These are phyloP conservation scores for Metarhizium robertsii DNA, from an alignment of 2,329 filamentous ascomycete genomes.

Conservation along the genomic window DNA sequence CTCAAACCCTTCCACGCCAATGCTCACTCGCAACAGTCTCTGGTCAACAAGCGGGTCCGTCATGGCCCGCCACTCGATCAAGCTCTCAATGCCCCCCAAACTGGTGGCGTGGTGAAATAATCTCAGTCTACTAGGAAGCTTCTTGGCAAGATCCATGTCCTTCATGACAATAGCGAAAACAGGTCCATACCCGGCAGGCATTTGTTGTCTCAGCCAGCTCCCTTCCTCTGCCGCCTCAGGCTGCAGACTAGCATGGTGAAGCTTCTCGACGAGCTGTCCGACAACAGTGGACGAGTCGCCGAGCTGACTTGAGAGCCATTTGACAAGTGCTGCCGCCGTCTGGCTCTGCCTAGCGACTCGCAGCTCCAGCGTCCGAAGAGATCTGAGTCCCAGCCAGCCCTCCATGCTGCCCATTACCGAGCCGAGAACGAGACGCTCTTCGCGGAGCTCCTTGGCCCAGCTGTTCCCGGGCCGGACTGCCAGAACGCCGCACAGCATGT, in stretches of 20 bases:
- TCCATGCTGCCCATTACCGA: constrained; percentile 83
- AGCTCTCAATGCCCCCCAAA: constrained; percentile 83
- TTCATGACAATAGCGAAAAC: constrained; percentile 72
- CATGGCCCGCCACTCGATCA: constrained; percentile 96
- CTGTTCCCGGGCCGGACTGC: constrained; percentile 46
- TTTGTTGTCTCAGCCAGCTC: constrained; percentile 74
- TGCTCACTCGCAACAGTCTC: constrained; percentile 67
- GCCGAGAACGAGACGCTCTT: constrained; percentile 70
- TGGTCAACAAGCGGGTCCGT: constrained; percentile 65
- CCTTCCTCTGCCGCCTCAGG: constrained; percentile 43
- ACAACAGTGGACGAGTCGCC: constrained; percentile 30
- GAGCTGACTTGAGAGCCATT: constrained; percentile 55
- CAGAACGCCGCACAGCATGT: constrained; percentile 83
- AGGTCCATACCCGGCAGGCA: constrained; percentile 83
- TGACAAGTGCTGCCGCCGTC: constrained; percentile 60
- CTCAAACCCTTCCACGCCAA: constrained; percentile 80
- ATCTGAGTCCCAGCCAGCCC: constrained; percentile 83
- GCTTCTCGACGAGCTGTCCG: constrained; percentile 43
- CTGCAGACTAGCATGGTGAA: constrained; percentile 78
- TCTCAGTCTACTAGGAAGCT: constrained; percentile 65
- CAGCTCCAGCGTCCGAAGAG: constrained; percentile 76
- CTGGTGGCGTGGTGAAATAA: constrained; percentile 95
- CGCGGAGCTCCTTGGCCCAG: constrained; percentile 51
- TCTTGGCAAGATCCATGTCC: constrained; percentile 49
- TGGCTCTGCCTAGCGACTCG: constrained; percentile 68